Base-by-base conservation (phyloP, 495 filamentous ascomycete genomes). In the Ramalina peruviana region DNA sequence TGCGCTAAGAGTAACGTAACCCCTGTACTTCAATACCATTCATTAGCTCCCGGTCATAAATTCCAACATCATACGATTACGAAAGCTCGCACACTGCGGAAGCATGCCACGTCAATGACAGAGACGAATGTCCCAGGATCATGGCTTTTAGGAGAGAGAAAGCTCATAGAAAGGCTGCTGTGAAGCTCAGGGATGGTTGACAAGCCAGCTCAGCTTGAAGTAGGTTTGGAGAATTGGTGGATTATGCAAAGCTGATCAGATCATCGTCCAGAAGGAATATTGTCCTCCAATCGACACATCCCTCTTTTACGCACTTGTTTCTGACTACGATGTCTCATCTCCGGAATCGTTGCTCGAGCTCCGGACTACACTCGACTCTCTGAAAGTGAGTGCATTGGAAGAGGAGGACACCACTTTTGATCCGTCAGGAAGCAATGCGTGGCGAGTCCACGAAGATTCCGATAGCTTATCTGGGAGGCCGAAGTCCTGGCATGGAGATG, bases 341-440 rank as follows among this genome's bases (percentile, higher is more conserved):
- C 51, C 68, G 1, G 48, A 63, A 17, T 68, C 74, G n/a, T 62
- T 88, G 12, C 50, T 66, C 11, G 58, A 66, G n/a, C 72, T 78
- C 15, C 69, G 75, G 9, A 53, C 69, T 13, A 69, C 69, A 1
- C 67, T 94, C 1, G 65, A 80, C 19, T 45, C 62, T 1, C 61
- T 94, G 7, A 81, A 79, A 41, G 64, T 73, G 10, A 65, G 68
- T 36, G 85, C 83, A 1, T 54, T 69, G 19, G 69, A 72, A 19
- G 82, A 90, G 54, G 80, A 86, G 55, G 68, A 73, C 15, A 74
- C 78, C 0, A 80, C 76, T 0, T 93, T 93, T 59, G 86, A 94
- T 51, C 79, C 86, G 0, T 88, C 83, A 11, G 87, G 84, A 3
- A 78, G 77, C 33, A 74, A 78, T 38, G 70, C 69, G 6, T 27